Percentiles rank a stretch among this genome's conserved stretches.
These are phyloP conservation scores for Cladochytrium replicatum DNA, from an alignment of 192 early-diverging fungal genomes.

Conservation along the genomic window DNA sequence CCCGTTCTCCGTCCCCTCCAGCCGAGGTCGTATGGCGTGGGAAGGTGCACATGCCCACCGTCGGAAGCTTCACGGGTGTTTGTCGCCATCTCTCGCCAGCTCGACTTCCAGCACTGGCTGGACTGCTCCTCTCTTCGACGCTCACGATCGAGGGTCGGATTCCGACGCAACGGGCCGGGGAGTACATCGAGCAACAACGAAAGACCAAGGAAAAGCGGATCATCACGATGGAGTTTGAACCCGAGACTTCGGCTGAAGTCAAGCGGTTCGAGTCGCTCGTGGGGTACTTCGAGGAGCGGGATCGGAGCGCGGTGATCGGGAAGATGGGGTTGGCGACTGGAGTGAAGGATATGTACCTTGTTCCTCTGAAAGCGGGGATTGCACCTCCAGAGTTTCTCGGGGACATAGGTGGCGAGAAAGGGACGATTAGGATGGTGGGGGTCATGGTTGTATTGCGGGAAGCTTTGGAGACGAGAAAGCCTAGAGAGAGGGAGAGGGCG, in stretches of 20 bases:
- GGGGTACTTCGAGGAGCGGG: constrained; percentile 48
- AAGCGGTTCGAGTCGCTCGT: constrained; percentile 27
- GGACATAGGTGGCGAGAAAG: too few species aligned
- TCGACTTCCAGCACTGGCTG: constrained; percentile 34
- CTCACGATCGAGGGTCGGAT: constrained; percentile 62
- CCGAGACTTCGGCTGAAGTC: constrained; percentile 11
- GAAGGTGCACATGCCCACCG: constrained; percentile 50
- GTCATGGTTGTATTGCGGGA: too few species aligned
- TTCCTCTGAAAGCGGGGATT: constrained; percentile 47
- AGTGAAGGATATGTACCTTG: constrained; percentile 71
- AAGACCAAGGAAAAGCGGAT: constrained; percentile 47
- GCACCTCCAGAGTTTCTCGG: too few species aligned
- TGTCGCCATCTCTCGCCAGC: constrained; percentile 53
- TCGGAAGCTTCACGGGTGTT: constrained; percentile 43
- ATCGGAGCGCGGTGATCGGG: constrained; percentile 61
- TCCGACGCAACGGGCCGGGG: constrained; percentile 29
- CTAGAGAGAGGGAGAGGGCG: too few species aligned
- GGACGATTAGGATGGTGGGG: too few species aligned
- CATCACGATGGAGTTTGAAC: constrained; percentile 47
- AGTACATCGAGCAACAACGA: constrained; percentile 46
- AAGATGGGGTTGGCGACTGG: constrained; percentile 43
- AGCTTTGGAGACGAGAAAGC: too few species aligned
- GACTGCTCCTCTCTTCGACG: constrained; percentile 43
- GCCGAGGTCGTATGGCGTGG: constrained; percentile 48
- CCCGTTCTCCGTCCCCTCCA: neutral